Conservation (phyloP, 768 basidiomycete species). For the Termitomyces sp. region DNA sequence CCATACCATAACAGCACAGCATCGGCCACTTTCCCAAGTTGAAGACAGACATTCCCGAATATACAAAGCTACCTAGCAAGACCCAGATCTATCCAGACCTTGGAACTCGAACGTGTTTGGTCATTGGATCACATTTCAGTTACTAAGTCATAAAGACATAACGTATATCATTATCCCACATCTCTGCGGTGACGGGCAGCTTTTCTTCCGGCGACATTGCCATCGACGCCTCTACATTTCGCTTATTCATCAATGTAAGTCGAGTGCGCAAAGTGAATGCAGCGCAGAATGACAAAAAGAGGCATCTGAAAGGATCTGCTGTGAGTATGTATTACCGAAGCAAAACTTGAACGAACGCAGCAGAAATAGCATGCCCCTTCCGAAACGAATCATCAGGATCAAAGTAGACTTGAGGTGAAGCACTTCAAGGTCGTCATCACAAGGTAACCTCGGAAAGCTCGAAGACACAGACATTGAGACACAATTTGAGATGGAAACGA, state of each 20-base stretch:
- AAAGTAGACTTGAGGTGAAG: conserved; percentile 54
- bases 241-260: conserved; percentile 36
- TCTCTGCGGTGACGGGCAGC: conserved; percentile 22
- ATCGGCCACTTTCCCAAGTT: too few relatives aligned
- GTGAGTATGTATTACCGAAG: neutral
- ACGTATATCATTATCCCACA: conserved; percentile 47
- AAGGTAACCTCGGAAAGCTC: neutral
- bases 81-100: too few relatives aligned
- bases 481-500: conserved; percentile 54
- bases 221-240: conserved; percentile 25
- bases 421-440: conserved; percentile 24
- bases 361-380: conserved; percentile 53
- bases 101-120: too few relatives aligned
- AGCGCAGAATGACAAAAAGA: conserved; percentile 35
- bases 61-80: too few relatives aligned
- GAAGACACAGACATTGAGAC: conserved; percentile 42
- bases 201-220: conserved; percentile 9
- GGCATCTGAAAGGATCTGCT: conserved; percentile 26
- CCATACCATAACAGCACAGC: too few relatives aligned
- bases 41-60: too few relatives aligned
- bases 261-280: conserved; percentile 42
- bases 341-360: conserved; percentile 30
- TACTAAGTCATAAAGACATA: conserved; percentile 48
- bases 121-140: neutral
- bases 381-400: conserved; percentile 45